Conservation (phyloP, 2,329 filamentous ascomycete species). For the Ascochyta pisi region DNA sequence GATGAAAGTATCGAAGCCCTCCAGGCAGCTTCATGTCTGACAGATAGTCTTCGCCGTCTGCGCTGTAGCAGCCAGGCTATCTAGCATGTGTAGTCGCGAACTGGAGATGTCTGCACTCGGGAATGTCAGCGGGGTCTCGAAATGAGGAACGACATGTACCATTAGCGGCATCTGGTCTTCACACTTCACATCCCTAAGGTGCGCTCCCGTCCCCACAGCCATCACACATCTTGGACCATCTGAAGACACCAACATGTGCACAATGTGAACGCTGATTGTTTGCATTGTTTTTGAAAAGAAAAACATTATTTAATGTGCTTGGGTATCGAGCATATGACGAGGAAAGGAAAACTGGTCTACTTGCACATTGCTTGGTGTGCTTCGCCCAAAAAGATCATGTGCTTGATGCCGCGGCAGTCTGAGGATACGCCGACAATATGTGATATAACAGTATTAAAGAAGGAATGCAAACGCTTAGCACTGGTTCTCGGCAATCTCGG, state of each 20-base stretch:
- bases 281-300: background rate
- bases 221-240: background rate
- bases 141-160: background rate
- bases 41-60: no score
- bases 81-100: no score
- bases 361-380: background rate
- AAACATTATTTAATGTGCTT: conserved; percentile 4
- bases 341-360: background rate
- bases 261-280: background rate
- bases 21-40: background rate
- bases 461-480: background rate
- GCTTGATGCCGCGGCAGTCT: background rate
- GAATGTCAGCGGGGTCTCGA: background rate
- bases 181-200: background rate
- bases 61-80: background rate
- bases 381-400: background rate
- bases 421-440: background rate
- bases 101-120: no score
- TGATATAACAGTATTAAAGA: background rate
- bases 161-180: background rate
- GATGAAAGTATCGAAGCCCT: background rate
- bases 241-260: background rate
- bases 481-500: conserved; percentile 27
- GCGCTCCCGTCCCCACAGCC: background rate
- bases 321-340: conserved; percentile 6